These are phyloP conservation scores for Acanthochlamys bracteata DNA, from an alignment of 106 monocot genomes.

Conservation along the genomic window DNA sequence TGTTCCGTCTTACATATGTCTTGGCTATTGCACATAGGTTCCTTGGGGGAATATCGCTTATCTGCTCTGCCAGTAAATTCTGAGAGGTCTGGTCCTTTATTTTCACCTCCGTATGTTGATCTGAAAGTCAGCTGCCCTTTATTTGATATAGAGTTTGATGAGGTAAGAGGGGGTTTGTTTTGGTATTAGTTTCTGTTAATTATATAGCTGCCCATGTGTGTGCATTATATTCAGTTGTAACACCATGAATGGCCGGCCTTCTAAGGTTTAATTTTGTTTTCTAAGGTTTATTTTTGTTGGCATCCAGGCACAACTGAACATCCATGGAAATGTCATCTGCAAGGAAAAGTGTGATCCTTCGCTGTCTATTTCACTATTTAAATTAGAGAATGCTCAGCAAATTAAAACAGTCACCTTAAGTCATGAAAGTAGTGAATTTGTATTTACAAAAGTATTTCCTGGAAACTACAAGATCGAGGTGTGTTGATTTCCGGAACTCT, in stretches of 20 bases:
- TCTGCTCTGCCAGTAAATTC: conserved; percentile 64
- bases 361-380: conserved; percentile 50
- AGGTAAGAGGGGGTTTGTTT: conserved; percentile 32
- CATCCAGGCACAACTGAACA: conserved; percentile 69
- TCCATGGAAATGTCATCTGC: conserved; percentile 69
- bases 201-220: too few relatives aligned
- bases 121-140: conserved; percentile 66
- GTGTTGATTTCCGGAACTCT: neutral
- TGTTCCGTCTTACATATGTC: too few relatives aligned
- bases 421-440: conserved; percentile 50
- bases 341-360: conserved; percentile 62
- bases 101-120: conserved; percentile 73
- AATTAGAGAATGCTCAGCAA: conserved; percentile 30
- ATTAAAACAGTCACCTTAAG: conserved; percentile 44
- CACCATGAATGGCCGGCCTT: too few relatives aligned
- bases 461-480: conserved; percentile 91
- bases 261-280: too few relatives aligned
- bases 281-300: too few relatives aligned
- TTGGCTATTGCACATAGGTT: conserved; percentile 28
- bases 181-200: too few relatives aligned
- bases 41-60: conserved; percentile 76
- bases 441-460: conserved; percentile 71
- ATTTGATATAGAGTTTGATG: conserved; percentile 64
- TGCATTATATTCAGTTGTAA: too few relatives aligned
- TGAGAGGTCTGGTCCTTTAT: conserved; percentile 43